Conservation (phyloP, 371 early-diverging fungal species). For the Rhizopus sp. region DNA sequence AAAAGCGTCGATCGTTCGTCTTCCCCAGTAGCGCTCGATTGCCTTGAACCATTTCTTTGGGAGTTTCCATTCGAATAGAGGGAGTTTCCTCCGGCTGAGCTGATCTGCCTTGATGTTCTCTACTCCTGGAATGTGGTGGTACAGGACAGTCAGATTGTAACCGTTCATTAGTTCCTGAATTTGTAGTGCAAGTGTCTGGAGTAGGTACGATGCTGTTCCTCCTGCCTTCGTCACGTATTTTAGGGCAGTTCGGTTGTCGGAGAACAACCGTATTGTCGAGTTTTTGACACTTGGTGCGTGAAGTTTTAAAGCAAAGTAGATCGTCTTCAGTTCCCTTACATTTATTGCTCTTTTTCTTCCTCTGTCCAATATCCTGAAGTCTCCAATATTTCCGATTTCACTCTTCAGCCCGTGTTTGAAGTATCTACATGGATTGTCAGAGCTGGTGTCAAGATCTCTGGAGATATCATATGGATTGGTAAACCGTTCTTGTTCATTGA, state of each 20-base stretch:
- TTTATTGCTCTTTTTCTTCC: slow-evolving; percentile 18
- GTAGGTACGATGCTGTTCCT: slow-evolving; percentile 9
- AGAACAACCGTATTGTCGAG: slow-evolving; percentile 7
- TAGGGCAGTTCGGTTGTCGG: slow-evolving; percentile 15
- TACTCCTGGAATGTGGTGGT: slow-evolving; percentile 15
- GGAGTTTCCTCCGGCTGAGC: slow-evolving; percentile 3
- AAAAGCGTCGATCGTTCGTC: not conserved
- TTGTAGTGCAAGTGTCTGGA: slow-evolving; percentile 17
- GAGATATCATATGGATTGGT: too few relatives aligned
- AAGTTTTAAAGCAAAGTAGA: slow-evolving; percentile 12
- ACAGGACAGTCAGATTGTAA: slow-evolving; percentile 7
- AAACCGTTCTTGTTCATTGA: too few relatives aligned
- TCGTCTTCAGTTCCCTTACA: slow-evolving; percentile 22
- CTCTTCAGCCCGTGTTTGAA: slow-evolving; percentile 19
- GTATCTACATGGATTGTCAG: too few relatives aligned
- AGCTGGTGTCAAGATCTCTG: too few relatives aligned
- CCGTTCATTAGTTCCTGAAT: slow-evolving; percentile 19
- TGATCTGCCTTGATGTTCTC: slow-evolving; percentile 13
- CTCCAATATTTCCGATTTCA: not conserved
- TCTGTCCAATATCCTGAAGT: slow-evolving; percentile 22
- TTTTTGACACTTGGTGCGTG: slow-evolving; percentile 9
- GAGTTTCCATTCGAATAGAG: slow-evolving; percentile 17
- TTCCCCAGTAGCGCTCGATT: slow-evolving; percentile 10
- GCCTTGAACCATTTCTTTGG: slow-evolving; percentile 5
- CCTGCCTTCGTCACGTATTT: slow-evolving; percentile 20